Conservation (phyloP, 2,329 filamentous ascomycete species). For the Lachnellula occidentalis region DNA sequence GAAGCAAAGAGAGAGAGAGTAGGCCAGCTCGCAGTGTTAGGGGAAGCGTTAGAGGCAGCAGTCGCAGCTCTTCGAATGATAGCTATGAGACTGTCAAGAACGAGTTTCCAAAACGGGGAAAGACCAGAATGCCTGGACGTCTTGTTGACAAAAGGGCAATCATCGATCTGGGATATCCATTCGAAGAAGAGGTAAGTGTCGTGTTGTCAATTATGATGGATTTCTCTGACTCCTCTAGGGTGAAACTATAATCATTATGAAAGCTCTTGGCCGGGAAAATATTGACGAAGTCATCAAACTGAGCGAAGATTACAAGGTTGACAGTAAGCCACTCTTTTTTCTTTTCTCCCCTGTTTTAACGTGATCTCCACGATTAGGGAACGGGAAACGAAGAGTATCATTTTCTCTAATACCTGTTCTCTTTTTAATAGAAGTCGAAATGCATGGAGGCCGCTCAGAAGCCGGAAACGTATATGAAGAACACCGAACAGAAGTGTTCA, state of each 20-base stretch:
- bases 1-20: constrained; percentile 31
- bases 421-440: constrained; percentile 23
- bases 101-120: constrained; percentile 76
- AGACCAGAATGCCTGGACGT: constrained; percentile 78
- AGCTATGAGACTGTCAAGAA: constrained; percentile 45
- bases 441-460: constrained; percentile 40
- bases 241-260: constrained; percentile 72
- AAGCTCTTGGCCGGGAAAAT: constrained; percentile 81
- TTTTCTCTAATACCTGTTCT: constrained; percentile 24
- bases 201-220: background rate
- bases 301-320: constrained; percentile 67
- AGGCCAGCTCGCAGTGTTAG: constrained; percentile 19
- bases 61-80: constrained; percentile 41
- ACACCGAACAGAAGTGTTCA: constrained; percentile 40
- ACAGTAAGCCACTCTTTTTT: constrained; percentile 38
- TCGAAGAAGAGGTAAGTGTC: constrained; percentile 68
- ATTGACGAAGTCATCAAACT: constrained; percentile 85
- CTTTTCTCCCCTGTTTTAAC: constrained; percentile 5
- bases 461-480: constrained; percentile 45
- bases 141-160: constrained; percentile 77
- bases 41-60: constrained; percentile 33
- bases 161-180: constrained; percentile 80
- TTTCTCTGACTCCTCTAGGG: constrained; percentile 50
- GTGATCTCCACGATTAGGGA: constrained; percentile 11
- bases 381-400: constrained; percentile 8